phyloP scores from a whole-genome alignment of 2,329 filamentous ascomycete genomes.

The Cytospora chrysosperma region DNA sequence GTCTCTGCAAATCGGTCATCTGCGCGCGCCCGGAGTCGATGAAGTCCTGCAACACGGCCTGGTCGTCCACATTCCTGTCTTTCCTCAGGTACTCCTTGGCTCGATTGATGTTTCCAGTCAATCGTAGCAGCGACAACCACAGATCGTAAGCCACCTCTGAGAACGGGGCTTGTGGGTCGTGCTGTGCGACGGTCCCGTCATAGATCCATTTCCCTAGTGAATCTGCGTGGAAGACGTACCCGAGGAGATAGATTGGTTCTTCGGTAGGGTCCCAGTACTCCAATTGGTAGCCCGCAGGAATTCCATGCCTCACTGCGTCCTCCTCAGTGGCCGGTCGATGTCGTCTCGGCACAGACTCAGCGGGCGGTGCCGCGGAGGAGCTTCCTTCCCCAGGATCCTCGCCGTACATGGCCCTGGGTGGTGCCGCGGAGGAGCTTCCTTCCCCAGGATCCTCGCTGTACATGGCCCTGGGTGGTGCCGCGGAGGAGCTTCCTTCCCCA shows the following conservation, averaged over 20 bases:
- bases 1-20: slow-evolving; percentile 76
- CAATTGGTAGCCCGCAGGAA: background rate
- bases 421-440: background rate
- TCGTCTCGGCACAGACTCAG: too few relatives aligned
- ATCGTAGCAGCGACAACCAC: slow-evolving; percentile 68
- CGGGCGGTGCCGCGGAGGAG: background rate
- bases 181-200: background rate
- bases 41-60: slow-evolving; percentile 83
- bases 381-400: background rate
- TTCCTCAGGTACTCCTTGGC: slow-evolving; percentile 73
- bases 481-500: background rate
- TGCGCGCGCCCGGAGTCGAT: slow-evolving; percentile 83
- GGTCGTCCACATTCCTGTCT: slow-evolving; percentile 69
- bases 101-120: slow-evolving; percentile 89
- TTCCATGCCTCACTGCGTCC: background rate
- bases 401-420: background rate
- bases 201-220: background rate
- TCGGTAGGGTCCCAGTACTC: background rate
- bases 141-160: background rate
- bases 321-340: background rate
- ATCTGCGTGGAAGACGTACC: background rate
- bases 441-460: background rate
- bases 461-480: background rate
- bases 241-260: background rate
- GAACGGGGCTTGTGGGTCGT: background rate